Base-by-base conservation (phyloP, 1,139 yeast genomes). In the Geotrichum cucujoidarum region DNA sequence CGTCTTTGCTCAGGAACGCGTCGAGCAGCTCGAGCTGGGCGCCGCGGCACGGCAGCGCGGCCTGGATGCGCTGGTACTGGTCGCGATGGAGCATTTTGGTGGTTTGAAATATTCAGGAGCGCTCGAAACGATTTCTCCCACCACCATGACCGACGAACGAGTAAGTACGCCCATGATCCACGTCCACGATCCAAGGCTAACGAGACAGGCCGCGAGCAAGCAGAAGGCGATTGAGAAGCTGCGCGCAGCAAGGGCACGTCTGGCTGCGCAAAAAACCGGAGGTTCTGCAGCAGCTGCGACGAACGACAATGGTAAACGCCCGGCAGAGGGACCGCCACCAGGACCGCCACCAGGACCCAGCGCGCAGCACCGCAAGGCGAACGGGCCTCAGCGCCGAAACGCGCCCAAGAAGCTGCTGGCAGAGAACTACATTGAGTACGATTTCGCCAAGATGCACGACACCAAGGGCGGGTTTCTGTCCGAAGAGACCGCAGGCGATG, bases 361-460 rank as follows among this genome's bases (percentile, higher is more conserved):
- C 14, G 17, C 43, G 14, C 51, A 48, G 27, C 51, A 48, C 22
- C 45, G 51, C 22, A 45, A 48, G 14, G 51, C 49, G 2, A 41
- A 33, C 30, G 27, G 33, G 35, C 14, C 39, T 5, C 27, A 14
- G 20, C 30, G 37, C 22, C 44, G 39, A 25, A 41, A 32, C 34
- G 30, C 21, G 32, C n/a, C 46, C 8, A 20, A 18, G 8, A 35
- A 38, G 8, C 43, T 43, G 4, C 32, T 48, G 2, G 34, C 47
- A 5, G 58, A 68, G 47, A 50, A 88, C 62, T 94, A 89, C 65
- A 90, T 94, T 46, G 98, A 94, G 56, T 94, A 81, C 66, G 95
- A 94, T 65, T 78, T 94, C 57, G 78, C 97, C 2, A 85, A 90
- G 18, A 85, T 94, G 87, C 78, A 79, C 55, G 97, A 94, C 61